phyloP scores from a whole-genome alignment of 805 yeast species.

The Saccharomyces mikatae region DNA sequence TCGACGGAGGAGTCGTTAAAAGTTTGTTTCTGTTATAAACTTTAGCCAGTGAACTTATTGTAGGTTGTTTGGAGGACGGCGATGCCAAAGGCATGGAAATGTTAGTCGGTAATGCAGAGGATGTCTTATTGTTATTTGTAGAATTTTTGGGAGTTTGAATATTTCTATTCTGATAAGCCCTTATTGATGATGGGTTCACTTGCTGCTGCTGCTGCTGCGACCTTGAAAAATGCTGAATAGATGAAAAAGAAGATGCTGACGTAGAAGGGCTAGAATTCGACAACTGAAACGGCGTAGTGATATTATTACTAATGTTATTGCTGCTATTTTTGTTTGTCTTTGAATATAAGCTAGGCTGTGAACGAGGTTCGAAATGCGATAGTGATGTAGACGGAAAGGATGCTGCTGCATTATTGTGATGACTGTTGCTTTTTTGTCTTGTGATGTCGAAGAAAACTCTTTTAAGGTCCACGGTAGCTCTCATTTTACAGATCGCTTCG shows the following conservation, averaged over 20 bases:
- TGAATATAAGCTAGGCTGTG: not conserved
- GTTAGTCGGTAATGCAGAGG: not conserved
- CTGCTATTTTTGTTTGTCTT: not conserved
- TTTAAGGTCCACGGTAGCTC: constrained; percentile 50
- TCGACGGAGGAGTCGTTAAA: constrained; percentile 25
- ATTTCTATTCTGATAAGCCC: not conserved
- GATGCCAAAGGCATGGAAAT: constrained; percentile 7
- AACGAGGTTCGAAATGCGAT: not conserved
- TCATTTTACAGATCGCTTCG: constrained; percentile 62
- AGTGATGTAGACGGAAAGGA: not conserved
- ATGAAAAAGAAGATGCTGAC: constrained; percentile 8
- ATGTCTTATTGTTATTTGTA: constrained; percentile 3
- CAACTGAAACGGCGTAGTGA: not conserved
- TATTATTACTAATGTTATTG: not conserved
- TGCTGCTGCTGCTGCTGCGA: constrained; percentile 4
- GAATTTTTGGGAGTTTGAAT: not conserved
- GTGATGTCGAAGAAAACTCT: constrained; percentile 7
- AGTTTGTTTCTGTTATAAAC: constrained; percentile 10
- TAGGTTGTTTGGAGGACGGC: constrained; percentile 11
- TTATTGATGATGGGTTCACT: not conserved
- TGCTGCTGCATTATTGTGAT: constrained; percentile 1
- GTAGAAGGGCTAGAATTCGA: not conserved
- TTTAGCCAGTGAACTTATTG: constrained; percentile 9
- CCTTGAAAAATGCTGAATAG: constrained; percentile 1
- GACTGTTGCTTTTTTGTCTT: constrained; percentile 2